These are phyloP conservation scores for Erysimum cheiranthoides DNA, from an alignment of 345 rosid species.

Conservation along the genomic window DNA sequence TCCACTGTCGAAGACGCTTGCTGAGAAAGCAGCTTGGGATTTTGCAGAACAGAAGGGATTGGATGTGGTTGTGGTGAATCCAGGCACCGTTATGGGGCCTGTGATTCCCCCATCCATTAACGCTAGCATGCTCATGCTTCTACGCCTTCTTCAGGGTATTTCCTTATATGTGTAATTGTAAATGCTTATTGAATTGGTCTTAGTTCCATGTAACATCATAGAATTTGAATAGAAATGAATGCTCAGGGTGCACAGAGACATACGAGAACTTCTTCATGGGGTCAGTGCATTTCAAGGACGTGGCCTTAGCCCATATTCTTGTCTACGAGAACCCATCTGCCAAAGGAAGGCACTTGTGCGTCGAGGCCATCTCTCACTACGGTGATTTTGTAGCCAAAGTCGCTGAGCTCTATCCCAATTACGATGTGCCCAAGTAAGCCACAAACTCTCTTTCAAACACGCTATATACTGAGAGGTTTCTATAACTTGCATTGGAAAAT, in stretches of 20 bases:
- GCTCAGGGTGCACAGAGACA: slow-evolving; percentile 82
- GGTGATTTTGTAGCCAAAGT: slow-evolving; percentile 91
- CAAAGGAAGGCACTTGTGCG: slow-evolving; percentile 83
- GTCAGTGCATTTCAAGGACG: slow-evolving; percentile 88
- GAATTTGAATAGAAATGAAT: background rate
- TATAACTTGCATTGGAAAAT: background rate
- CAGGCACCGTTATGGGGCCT: slow-evolving; percentile 94
- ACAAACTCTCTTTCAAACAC: background rate
- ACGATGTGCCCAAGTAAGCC: slow-evolving; percentile 70
- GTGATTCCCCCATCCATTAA: slow-evolving; percentile 70
- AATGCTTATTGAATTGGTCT: background rate
- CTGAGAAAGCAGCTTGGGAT: slow-evolving; percentile 94
- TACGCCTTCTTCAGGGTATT: slow-evolving; percentile 76
- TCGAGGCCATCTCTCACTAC: slow-evolving; percentile 87
- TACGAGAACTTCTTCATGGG: slow-evolving; percentile 84
- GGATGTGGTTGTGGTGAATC: slow-evolving; percentile 92
- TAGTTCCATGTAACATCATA: background rate
- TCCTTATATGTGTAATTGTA: background rate
- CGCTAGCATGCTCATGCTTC: slow-evolving; percentile 84
- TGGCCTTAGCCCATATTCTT: slow-evolving; percentile 82
- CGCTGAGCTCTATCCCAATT: slow-evolving; percentile 92
- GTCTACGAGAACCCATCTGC: slow-evolving; percentile 85
- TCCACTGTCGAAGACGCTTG: slow-evolving; percentile 83
- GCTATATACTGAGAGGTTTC: background rate
- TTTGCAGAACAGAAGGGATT: slow-evolving; percentile 74